A percentile compares a stretch with the other conserved stretches of the same genome.
phyloP scores from a whole-genome alignment of 106 monocot species.

The Dendrobium officinale region DNA sequence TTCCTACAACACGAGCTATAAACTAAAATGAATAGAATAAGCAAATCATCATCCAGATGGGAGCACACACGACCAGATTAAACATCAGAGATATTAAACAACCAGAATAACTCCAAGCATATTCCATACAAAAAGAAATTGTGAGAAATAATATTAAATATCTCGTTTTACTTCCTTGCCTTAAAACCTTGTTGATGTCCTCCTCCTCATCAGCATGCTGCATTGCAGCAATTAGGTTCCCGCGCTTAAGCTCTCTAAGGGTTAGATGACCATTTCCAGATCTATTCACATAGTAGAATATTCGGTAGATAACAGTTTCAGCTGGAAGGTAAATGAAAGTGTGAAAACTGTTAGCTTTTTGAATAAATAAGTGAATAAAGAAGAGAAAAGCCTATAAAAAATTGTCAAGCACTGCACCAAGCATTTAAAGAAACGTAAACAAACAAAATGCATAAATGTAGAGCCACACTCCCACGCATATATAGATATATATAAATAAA shows the following conservation, averaged over 20 bases:
- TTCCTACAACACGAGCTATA: background rate
- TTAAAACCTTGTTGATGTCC: slow-evolving; percentile 95
- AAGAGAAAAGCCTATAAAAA: too few species aligned
- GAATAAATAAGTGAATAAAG: too few species aligned
- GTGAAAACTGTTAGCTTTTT: too few species aligned
- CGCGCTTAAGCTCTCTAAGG: slow-evolving; percentile 81
- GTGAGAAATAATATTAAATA: background rate
- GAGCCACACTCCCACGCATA: background rate
- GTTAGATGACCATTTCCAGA: slow-evolving; percentile 89
- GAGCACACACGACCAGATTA: background rate
- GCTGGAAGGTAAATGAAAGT: slow-evolving; percentile 29
- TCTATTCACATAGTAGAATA: slow-evolving; percentile 96
- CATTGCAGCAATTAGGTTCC: slow-evolving; percentile 90
- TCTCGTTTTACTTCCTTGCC: slow-evolving; percentile 23
- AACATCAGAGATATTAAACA: background rate
- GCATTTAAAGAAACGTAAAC: background rate
- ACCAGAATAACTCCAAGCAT: background rate
- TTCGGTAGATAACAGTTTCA: slow-evolving; percentile 97
- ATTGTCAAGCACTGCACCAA: background rate
- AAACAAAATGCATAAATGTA: background rate
- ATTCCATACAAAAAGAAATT: background rate
- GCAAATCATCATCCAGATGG: background rate
- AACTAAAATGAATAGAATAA: background rate
- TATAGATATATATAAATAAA: background rate
- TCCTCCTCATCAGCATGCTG: slow-evolving; percentile 95